Percentiles rank a stretch among this genome's conserved stretches.
These are phyloP conservation scores for Corynespora cassiicola DNA, from an alignment of 2,329 filamentous ascomycete species.

Conservation along the genomic window DNA sequence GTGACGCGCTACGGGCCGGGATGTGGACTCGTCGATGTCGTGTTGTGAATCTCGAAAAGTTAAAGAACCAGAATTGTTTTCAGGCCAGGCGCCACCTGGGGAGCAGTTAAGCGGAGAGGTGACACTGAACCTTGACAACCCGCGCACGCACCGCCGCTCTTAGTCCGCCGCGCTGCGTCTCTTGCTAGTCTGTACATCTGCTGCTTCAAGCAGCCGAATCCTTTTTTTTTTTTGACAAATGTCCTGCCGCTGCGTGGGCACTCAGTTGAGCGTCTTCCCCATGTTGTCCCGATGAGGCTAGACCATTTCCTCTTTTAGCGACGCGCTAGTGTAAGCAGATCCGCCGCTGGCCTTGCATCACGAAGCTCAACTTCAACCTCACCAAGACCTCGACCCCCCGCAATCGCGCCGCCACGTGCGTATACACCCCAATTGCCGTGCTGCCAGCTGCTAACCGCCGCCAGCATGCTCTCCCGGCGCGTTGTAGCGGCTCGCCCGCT, in stretches of 20 bases:
- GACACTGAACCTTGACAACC: too few species aligned
- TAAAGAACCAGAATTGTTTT: conserved; percentile 11
- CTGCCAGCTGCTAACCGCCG: conserved; percentile 48
- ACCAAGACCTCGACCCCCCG: conserved; percentile 21
- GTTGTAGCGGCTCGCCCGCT: conserved; percentile 51
- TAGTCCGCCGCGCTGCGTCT: too few species aligned
- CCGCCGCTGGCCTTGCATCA: conserved; percentile 33
- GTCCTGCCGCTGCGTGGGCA: too few species aligned
- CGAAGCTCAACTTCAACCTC: conserved; percentile 31
- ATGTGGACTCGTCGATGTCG: conserved; percentile 21
- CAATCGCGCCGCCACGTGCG: conserved; percentile 36
- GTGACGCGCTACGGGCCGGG: conserved; percentile 31
- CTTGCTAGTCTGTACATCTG: too few species aligned
- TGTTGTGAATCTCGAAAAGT: conserved; percentile 35
- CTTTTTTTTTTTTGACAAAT: too few species aligned
- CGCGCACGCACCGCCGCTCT: too few species aligned
- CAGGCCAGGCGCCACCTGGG: too few species aligned
- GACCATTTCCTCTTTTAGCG: not conserved
- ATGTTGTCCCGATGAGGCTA: too few species aligned
- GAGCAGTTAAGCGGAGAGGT: too few species aligned
- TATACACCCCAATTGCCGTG: conserved; percentile 17
- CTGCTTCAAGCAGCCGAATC: too few species aligned
- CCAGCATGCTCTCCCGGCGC: conserved; percentile 52
- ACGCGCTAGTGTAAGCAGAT: not conserved
- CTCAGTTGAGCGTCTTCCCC: too few species aligned